Base-by-base conservation (phyloP, 805 yeast species). In the Nakazawaea wyomingensis region DNA sequence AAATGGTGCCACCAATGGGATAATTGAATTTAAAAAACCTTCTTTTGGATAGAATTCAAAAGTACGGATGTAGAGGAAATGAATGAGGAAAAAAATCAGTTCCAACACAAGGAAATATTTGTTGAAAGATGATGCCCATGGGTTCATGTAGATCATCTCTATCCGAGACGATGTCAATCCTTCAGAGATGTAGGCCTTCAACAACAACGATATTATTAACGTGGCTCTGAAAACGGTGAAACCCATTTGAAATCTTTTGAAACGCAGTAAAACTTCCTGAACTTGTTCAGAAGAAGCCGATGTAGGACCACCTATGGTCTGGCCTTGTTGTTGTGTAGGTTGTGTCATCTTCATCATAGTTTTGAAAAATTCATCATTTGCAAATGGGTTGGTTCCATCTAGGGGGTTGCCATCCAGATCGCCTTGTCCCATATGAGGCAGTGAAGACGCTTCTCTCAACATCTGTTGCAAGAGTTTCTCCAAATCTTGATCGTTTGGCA, bases 91-190 rank as follows among this genome's bases (percentile, higher is more conserved):
- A 29, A 49, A 47, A 0, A 44, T 11, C 9, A 55, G 34, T 42
- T 61, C 64, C 17, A 54, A 35, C 2, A 48, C 21, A 6, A 52
- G 22, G 39, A 61, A 61, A 13, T 27, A 37, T 24, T 21, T 47
- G 59, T 60, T 57, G 33, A 59, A 53, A 20, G 37, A 36, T 4
- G 50, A 34, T n/a, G 17, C 22, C 13, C 34, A 34, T 11, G 32
- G 45, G 32, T 16, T 29, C 14, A 28, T 29, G 34, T 41, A 45
- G 32, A 22, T 34, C 29, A 48, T 31, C 29, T 33, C 30, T 27
- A 45, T 35, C 40, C 37, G 40, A 44, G 42, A 38, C 42, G 45
- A 38, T 14, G 11, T 18, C n/a, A 44, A 29, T 9, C 30, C 40
- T 14, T 46, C 28, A 3, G 44, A 33, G 28, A 38, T 39, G 22